Conservation (phyloP, 2,329 filamentous ascomycete species). For the Diaporthe sp. region DNA sequence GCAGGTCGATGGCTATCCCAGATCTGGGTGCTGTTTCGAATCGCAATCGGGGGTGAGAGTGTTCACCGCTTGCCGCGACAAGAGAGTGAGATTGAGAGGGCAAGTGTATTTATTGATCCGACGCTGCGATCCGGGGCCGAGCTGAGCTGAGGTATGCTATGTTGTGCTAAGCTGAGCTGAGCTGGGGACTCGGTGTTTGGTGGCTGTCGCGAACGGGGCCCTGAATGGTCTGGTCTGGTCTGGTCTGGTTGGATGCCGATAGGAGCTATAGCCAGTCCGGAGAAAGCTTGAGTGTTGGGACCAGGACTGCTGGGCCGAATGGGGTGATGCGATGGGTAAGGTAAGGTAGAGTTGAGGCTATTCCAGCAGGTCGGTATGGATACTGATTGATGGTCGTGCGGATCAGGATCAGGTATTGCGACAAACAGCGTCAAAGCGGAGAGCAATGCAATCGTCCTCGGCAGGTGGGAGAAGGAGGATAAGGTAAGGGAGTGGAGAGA, state of each 20-base stretch:
- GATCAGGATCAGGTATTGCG: constrained; percentile 23
- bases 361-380: constrained; percentile 30
- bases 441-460: neutral
- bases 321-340: constrained; percentile 6
- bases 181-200: neutral
- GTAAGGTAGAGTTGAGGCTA: constrained; percentile 28
- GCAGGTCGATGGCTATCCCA: neutral
- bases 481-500: constrained; percentile 10
- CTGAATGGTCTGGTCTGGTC: constrained; percentile 4
- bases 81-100: neutral
- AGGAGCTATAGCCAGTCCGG: constrained; percentile 20
- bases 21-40: constrained; percentile 8
- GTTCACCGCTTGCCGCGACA: constrained; percentile 25
- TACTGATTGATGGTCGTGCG: constrained; percentile 21
- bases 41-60: neutral
- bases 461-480: constrained; percentile 20
- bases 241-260: neutral
- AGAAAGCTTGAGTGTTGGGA: neutral
- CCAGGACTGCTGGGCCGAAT: neutral
- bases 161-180: neutral
- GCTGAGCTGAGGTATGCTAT: constrained; percentile 6
- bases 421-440: constrained; percentile 34
- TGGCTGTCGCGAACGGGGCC: constrained; percentile 15
- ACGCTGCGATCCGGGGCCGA: constrained; percentile 1
- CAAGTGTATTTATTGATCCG: neutral